phyloP scores from a whole-genome alignment of 805 yeast species.

The Starmerella floris region DNA sequence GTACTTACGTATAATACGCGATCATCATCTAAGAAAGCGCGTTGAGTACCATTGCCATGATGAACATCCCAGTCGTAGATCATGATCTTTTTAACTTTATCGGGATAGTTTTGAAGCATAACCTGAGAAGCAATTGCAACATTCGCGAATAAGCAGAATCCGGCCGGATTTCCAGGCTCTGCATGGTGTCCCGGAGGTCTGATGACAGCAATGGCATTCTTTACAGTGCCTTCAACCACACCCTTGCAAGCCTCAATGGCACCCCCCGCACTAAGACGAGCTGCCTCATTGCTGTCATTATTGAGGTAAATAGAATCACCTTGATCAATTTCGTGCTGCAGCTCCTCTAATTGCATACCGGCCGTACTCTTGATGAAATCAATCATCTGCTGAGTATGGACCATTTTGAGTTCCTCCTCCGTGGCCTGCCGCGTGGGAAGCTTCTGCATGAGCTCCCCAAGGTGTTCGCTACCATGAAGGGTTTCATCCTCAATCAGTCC shows the following conservation, averaged over 20 bases:
- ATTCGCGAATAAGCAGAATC: slow-evolving; percentile 88
- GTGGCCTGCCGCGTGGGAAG: slow-evolving; percentile 85
- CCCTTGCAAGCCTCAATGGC: slow-evolving; percentile 93
- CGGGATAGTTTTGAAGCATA: slow-evolving; percentile 71
- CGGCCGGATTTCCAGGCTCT: slow-evolving; percentile 94
- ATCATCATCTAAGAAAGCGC: slow-evolving; percentile 78
- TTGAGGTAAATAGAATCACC: slow-evolving; percentile 94
- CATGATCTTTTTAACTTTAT: slow-evolving; percentile 67
- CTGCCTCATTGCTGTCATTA: slow-evolving; percentile 76
- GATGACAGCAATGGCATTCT: slow-evolving; percentile 84
- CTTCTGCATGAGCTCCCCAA: slow-evolving; percentile 78
- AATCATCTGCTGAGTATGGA: slow-evolving; percentile 73
- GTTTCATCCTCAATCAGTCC: slow-evolving; percentile 76
- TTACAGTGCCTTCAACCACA: slow-evolving; percentile 82
- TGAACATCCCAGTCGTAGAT: slow-evolving; percentile 97
- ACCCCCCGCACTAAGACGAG: slow-evolving; percentile 90
- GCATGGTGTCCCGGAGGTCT: slow-evolving; percentile 99
- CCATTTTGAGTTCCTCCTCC: slow-evolving; percentile 69
- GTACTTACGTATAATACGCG: slow-evolving; percentile 80
- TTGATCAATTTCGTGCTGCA: slow-evolving; percentile 69
- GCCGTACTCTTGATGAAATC: slow-evolving; percentile 63
- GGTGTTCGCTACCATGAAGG: slow-evolving; percentile 53
- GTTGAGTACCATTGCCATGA: slow-evolving; percentile 98
- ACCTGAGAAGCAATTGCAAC: slow-evolving; percentile 94
- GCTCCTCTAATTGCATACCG: slow-evolving; percentile 59